Evolutionary conservation across 345 rosid species (phyloP).

Genomic region (Cardamine occulta): DNA sequence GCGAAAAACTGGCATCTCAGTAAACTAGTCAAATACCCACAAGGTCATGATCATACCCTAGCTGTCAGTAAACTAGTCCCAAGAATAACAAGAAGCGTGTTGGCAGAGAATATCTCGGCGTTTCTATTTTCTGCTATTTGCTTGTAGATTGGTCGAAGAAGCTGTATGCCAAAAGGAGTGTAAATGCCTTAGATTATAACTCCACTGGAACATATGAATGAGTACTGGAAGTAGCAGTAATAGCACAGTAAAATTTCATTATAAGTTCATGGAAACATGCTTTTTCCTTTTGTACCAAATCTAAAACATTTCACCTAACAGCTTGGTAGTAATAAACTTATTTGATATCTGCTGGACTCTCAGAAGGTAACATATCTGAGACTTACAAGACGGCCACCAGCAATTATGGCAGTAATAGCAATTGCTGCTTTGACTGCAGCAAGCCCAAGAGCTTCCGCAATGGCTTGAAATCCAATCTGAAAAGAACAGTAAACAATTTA

Average conservation of each 20-base stretch:
- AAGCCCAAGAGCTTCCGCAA: conserved; percentile 97
- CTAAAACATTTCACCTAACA: conserved; percentile 20
- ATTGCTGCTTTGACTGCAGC: conserved; percentile 96
- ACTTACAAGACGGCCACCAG: conserved; percentile 96
- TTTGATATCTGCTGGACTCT: conserved; percentile 13
- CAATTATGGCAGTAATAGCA: conserved; percentile 95
- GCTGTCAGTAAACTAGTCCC: conserved; percentile 99
- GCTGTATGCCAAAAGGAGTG: conserved; percentile 50
- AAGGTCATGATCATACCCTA: conserved; percentile 65
- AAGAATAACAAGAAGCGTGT: conserved; percentile 91
- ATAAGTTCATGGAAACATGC: conserved; percentile 25
- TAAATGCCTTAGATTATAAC: conserved; percentile 26
- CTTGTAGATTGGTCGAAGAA: conserved; percentile 96
- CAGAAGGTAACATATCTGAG: conserved; percentile 31
- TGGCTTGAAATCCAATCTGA: conserved; percentile 96
- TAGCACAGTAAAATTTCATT: conserved; percentile 17
- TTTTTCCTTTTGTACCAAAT: conserved; percentile 26
- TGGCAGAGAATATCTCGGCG: conserved; percentile 98
- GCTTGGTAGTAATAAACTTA: conserved; percentile 17
- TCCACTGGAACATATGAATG: conserved; percentile 8
- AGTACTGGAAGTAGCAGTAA: conserved; percentile 25
- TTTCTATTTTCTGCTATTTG: conserved; percentile 97
- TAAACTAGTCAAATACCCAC: conserved; percentile 25
- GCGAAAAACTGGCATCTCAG: conserved; percentile 2
- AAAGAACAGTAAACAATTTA: conserved; percentile 42